phyloP scores from a whole-genome alignment of 257 asterid genomes.

The Striga asiatica region DNA sequence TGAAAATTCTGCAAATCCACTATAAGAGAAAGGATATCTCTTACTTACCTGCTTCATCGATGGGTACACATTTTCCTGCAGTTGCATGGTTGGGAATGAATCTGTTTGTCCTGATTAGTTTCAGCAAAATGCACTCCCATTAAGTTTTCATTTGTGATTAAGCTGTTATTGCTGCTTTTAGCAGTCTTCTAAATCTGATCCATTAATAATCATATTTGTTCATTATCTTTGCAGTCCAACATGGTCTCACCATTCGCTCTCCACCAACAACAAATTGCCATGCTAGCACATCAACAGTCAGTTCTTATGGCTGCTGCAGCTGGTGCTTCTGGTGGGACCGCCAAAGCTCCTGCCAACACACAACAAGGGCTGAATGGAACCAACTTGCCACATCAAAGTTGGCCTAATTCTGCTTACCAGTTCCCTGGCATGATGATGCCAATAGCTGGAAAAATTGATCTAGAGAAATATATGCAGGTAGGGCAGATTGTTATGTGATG shows the following conservation, averaged over 20 bases:
- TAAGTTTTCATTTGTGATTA: background rate
- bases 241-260: constrained; percentile 55
- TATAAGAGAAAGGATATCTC: background rate
- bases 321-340: constrained; percentile 34
- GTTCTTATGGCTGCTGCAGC: constrained; percentile 60
- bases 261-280: constrained; percentile 68
- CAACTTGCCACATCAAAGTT: constrained; percentile 37
- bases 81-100: background rate
- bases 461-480: constrained; percentile 54
- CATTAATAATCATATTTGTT: constrained; percentile 5
- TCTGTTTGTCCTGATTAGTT: background rate
- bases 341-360: constrained; percentile 29
- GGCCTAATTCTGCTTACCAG: constrained; percentile 52
- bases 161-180: background rate
- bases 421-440: constrained; percentile 47
- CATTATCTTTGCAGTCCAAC: constrained; percentile 36
- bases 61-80: background rate
- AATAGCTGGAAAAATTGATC: constrained; percentile 33
- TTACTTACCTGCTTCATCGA: too few species aligned
- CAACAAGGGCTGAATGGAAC: constrained; percentile 33
- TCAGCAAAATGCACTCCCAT: background rate
- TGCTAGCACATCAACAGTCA: constrained; percentile 70
- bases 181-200: background rate
- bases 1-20: background rate
- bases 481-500: constrained; percentile 7